A percentile compares a stretch with the other conserved stretches of the same genome.
Evolutionary conservation across 441 rosid species (phyloP).

Genomic region (Populus hybrid): DNA sequence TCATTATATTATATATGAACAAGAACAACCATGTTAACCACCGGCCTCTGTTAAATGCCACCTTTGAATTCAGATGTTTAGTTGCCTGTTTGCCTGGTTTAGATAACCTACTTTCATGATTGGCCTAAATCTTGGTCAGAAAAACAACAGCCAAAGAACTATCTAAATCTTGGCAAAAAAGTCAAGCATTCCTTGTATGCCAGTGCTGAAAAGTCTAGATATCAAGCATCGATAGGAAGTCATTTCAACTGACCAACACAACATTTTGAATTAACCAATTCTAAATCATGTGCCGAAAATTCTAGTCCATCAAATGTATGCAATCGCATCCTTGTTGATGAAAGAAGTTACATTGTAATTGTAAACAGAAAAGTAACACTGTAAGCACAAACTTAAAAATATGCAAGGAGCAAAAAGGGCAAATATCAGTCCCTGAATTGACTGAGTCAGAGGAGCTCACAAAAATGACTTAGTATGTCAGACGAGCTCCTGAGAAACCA

Average conservation of each 20-base stretch:
- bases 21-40: too few species aligned
- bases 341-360: background rate
- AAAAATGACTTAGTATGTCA: background rate
- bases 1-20: background rate
- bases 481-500: background rate
- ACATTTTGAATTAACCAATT: background rate
- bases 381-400: background rate
- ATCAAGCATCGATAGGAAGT: background rate
- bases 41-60: background rate
- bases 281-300: background rate
- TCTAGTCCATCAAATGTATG: background rate
- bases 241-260: background rate
- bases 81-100: background rate
- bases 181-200: slow-evolving; percentile 5
- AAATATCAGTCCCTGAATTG: background rate
- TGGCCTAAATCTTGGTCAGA: background rate
- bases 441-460: background rate
- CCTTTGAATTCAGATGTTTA: background rate
- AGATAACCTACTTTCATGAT: background rate
- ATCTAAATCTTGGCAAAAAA: too few species aligned
- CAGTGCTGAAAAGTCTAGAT: slow-evolving; percentile 5
- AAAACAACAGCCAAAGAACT: background rate
- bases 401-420: background rate
- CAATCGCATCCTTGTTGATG: background rate
- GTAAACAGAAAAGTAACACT: background rate